phyloP scores from a whole-genome alignment of 2,329 filamentous ascomycete genomes.

The Penicillium fuscoglaucum region DNA sequence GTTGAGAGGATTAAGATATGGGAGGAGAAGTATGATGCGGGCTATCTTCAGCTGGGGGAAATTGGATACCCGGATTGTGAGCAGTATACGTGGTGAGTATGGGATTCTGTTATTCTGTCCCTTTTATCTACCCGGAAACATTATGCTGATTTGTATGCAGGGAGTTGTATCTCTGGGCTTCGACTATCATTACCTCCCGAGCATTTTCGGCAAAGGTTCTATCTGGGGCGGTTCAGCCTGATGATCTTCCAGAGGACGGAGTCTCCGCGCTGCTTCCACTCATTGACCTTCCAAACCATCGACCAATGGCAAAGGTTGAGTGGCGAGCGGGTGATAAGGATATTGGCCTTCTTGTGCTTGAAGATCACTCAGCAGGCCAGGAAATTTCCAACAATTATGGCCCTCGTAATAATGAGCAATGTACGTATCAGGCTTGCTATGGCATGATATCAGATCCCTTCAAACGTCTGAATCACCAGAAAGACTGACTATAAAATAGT shows the following conservation, averaged over 20 bases:
- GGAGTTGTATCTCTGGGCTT: conserved; percentile 50
- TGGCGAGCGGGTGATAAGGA: conserved; percentile 55
- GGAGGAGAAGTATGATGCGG: conserved; percentile 41
- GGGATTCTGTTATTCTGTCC: background rate
- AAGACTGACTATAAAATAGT: conserved; percentile 29
- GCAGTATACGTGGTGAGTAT: conserved; percentile 42
- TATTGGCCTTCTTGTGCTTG: conserved; percentile 46
- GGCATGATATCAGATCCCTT: too few relatives aligned
- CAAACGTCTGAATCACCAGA: background rate
- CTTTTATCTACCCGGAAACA: background rate
- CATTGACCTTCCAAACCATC: conserved; percentile 72
- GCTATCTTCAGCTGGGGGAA: conserved; percentile 31
- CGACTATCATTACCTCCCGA: conserved; percentile 46
- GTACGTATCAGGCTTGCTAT: conserved; percentile 26
- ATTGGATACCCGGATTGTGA: conserved; percentile 33
- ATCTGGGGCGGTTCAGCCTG: conserved; percentile 35
- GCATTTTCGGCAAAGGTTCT: conserved; percentile 48
- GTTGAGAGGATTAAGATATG: conserved; percentile 37
- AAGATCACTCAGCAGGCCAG: conserved; percentile 48
- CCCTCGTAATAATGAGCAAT: conserved; percentile 71
- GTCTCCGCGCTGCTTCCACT: conserved; percentile 70
- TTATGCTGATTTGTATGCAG: conserved; percentile 27
- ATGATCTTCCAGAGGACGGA: conserved; percentile 53
- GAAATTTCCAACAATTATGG: conserved; percentile 71
- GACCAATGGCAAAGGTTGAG: conserved; percentile 57